Evolutionary conservation across 345 rosid species (phyloP).

Genomic region (Syzygium jambos): DNA sequence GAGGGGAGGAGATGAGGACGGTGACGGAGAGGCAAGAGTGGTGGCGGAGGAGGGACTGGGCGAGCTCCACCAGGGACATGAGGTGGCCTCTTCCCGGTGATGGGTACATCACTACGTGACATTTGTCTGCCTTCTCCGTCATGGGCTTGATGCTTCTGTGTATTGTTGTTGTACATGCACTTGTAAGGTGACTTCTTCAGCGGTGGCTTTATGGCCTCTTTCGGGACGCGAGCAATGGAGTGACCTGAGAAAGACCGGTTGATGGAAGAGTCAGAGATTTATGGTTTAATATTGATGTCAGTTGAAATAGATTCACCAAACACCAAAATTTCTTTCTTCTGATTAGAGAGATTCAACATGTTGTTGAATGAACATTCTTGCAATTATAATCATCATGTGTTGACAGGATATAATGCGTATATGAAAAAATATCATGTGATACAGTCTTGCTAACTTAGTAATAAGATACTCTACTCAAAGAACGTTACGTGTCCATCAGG

Average conservation of each 20-base stretch:
- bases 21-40: slow-evolving; percentile 7
- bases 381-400: neutral
- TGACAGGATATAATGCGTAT: neutral
- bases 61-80: slow-evolving; percentile 11
- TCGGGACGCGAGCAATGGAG: no score
- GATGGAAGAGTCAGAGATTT: neutral
- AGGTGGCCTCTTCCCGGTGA: slow-evolving; percentile 7
- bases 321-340: neutral
- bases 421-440: no score
- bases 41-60: slow-evolving; percentile 2
- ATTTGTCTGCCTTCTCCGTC: neutral
- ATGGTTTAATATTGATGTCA: neutral
- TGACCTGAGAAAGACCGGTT: no score
- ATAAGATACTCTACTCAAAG: neutral
- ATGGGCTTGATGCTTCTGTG: neutral
- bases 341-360: neutral
- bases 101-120: slow-evolving; percentile 12
- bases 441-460: neutral
- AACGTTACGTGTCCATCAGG: neutral
- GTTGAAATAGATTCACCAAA: neutral
- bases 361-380: neutral
- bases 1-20: slow-evolving; percentile 6
- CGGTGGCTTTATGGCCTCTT: neutral
- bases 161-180: neutral
- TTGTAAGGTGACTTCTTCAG: neutral